Evolutionary conservation across 2,329 filamentous ascomycete species (phyloP).

Genomic region (Dactylellina leptospora): DNA sequence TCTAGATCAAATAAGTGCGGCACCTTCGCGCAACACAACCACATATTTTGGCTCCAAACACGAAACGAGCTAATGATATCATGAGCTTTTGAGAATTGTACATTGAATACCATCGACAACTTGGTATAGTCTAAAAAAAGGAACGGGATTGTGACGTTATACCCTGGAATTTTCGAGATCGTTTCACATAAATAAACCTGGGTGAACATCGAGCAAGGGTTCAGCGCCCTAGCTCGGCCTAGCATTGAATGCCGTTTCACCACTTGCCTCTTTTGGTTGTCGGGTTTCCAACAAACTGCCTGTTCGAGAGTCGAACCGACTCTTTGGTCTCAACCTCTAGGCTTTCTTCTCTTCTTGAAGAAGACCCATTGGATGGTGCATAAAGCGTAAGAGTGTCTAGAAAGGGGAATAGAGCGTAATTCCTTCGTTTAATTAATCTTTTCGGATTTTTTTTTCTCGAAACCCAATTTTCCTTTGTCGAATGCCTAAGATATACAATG

Average conservation of each 20-base stretch:
- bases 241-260: background rate
- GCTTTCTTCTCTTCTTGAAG: background rate
- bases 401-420: background rate
- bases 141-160: too few relatives aligned
- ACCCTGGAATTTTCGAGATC: too few relatives aligned
- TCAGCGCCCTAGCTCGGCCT: too few relatives aligned
- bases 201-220: background rate
- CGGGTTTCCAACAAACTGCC: conserved; percentile 29
- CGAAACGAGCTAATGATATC: too few relatives aligned
- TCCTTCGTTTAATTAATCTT: background rate
- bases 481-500: conserved; percentile 1
- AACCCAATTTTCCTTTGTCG: background rate
- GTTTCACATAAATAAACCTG: conserved; percentile 11
- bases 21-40: too few relatives aligned
- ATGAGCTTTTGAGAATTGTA: too few relatives aligned
- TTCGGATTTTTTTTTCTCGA: background rate
- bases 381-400: background rate
- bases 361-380: background rate
- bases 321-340: background rate
- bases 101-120: too few relatives aligned
- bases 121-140: too few relatives aligned
- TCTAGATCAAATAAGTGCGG: too few relatives aligned
- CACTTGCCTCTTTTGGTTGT: conserved; percentile 18
- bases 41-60: too few relatives aligned
- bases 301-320: conserved; percentile 1